phyloP scores from a whole-genome alignment of 1,139 yeast species.

The Magnusiomyces paraingens region DNA sequence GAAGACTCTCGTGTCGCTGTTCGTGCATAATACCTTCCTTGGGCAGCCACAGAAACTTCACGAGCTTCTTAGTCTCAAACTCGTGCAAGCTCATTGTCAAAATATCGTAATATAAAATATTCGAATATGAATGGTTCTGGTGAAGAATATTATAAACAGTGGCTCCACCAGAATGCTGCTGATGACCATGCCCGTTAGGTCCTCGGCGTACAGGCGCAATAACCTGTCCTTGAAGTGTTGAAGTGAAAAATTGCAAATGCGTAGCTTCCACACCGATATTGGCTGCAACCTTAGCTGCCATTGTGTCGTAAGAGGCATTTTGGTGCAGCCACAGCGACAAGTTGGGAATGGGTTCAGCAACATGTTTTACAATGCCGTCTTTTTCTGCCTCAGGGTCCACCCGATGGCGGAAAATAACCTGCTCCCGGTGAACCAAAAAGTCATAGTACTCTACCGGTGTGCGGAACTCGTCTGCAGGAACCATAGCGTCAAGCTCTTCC shows the following conservation, averaged over 20 bases:
- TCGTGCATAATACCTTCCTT: constrained; percentile 37
- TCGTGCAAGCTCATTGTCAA: constrained; percentile 69
- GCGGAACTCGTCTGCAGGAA: constrained; percentile 21
- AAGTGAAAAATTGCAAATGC: constrained; percentile 52
- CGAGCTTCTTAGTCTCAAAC: constrained; percentile 64
- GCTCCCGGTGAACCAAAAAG: constrained; percentile 61
- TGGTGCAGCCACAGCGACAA: constrained; percentile 70
- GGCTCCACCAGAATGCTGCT: neutral
- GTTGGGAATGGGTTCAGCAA: constrained; percentile 36
- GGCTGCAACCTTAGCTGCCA: constrained; percentile 55
- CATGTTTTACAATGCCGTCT: constrained; percentile 34
- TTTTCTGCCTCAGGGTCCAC: constrained; percentile 33
- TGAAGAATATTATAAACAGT: constrained; percentile 35
- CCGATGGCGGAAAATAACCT: constrained; percentile 46
- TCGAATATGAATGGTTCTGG: constrained; percentile 16
- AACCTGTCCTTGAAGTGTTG: constrained; percentile 29
- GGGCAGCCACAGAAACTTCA: constrained; percentile 38
- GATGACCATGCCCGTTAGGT: constrained; percentile 12
- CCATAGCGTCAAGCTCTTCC: constrained; percentile 16
- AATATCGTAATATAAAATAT: constrained; percentile 52
- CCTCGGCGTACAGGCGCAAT: constrained; percentile 34
- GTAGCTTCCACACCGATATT: constrained; percentile 51
- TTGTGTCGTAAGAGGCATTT: constrained; percentile 48
- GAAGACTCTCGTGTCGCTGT: constrained; percentile 62
- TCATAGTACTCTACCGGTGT: constrained; percentile 51